Percentiles rank a stretch among this genome's conserved stretches.
Conservation (phyloP, 371 early-diverging fungal species). For the Mucor saturninus region DNA sequence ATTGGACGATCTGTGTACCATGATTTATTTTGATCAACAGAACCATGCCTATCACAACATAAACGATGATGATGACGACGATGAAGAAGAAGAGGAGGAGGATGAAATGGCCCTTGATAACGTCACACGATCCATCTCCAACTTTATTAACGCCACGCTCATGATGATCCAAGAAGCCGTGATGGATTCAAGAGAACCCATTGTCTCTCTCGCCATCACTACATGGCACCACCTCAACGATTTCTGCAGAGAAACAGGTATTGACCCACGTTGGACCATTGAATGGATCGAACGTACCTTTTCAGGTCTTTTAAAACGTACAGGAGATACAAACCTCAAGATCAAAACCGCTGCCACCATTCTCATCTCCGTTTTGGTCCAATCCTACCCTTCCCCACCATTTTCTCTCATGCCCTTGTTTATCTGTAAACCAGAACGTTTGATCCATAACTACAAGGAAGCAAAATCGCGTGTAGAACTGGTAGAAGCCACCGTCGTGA, state of each 20-base stretch:
- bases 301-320: conserved; percentile 59
- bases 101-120: neutral
- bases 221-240: conserved; percentile 64
- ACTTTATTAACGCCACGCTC: conserved; percentile 61
- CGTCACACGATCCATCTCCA: neutral
- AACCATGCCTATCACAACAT: neutral
- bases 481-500: conserved; percentile 52
- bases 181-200: conserved; percentile 70
- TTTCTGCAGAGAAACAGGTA: conserved; percentile 3
- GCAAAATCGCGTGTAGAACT: conserved; percentile 55
- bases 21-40: conserved; percentile 1
- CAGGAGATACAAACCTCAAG: conserved; percentile 65
- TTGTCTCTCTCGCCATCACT: conserved; percentile 50
- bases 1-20: neutral
- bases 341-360: conserved; percentile 56
- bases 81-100: conserved; percentile 5
- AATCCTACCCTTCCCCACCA: conserved; percentile 52
- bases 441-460: conserved; percentile 44
- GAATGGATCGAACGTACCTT: conserved; percentile 59
- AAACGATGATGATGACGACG: neutral
- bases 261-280: conserved; percentile 37
- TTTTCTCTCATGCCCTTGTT: conserved; percentile 60
- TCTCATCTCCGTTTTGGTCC: conserved; percentile 58
- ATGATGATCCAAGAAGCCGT: conserved; percentile 64
- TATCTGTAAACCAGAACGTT: conserved; percentile 45